Conservation (phyloP, 2,329 filamentous ascomycete species). For the Pseudocercospora crystallina region DNA sequence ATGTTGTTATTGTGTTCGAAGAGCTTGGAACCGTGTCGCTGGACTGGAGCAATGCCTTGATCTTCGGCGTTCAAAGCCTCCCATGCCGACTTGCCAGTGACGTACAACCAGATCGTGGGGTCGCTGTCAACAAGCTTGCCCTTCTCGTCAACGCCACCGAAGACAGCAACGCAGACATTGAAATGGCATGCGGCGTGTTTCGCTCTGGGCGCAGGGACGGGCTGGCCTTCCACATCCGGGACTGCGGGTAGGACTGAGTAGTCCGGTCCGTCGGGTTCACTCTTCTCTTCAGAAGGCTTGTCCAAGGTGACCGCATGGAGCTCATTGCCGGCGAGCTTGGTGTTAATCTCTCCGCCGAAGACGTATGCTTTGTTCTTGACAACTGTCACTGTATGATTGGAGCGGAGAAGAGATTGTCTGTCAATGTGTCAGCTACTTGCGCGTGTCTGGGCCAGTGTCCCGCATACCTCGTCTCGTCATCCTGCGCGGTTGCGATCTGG, state of each 20-base stretch:
- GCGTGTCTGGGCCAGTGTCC: neutral
- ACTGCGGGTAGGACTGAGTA: conserved; percentile 46
- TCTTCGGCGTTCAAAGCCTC: conserved; percentile 27
- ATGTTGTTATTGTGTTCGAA: conserved; percentile 33
- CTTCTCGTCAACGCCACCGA: conserved; percentile 38
- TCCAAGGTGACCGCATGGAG: conserved; percentile 41
- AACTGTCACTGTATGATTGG: conserved; percentile 42
- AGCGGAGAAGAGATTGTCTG: conserved; percentile 32
- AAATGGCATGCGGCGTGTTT: conserved; percentile 43
- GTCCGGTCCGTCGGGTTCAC: conserved; percentile 38
- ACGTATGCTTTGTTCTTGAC: conserved; percentile 46
- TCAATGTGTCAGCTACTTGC: neutral
- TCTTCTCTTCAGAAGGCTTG: conserved; percentile 28
- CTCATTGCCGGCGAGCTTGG: conserved; percentile 42
- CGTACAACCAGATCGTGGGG: conserved; percentile 44
- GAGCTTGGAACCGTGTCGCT: conserved; percentile 28
- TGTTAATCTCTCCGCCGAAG: conserved; percentile 43
- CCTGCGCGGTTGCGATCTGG: conserved; percentile 40
- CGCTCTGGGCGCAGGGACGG: conserved; percentile 37
- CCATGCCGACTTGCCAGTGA: conserved; percentile 33
- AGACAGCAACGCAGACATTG: conserved; percentile 41
- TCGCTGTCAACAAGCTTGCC: conserved; percentile 37
- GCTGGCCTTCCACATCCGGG: conserved; percentile 31
- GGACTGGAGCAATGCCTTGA: conserved; percentile 29
- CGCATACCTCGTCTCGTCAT: conserved; percentile 34